Evolutionary conservation across 306 rosid species (phyloP), one percentile per base, ranked within the genome.

Genomic region (Argentina anserina): DNA sequence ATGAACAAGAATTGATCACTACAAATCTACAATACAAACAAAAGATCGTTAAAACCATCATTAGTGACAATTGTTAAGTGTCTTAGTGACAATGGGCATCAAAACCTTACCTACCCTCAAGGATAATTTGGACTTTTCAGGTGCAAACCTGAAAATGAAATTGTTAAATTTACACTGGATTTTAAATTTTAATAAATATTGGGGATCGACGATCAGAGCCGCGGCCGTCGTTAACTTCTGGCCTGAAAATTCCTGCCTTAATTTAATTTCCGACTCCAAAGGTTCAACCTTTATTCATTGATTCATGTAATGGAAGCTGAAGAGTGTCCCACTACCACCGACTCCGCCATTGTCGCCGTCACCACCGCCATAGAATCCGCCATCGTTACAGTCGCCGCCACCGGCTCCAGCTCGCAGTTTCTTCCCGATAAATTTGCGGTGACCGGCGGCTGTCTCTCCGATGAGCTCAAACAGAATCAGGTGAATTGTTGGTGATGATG

Each of bases 391-490:
- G 17, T 42, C 4, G 17, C n/a, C 7, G 18, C n/a, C n/a, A 5
- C n/a, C 50, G 36, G 36, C 36, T 33, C 36, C 36, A 33, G 4
- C 36, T 5, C 36, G 5, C 36, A 3, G 36, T 33, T 5, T 33
- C 36, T 5, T 3, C 4, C 26, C 20, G 90, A 76, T 79, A 85
- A 75, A 15, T 60, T 80, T 7, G 85, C 75, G 56, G 86, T 58
- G 55, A 40, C 79, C 28, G 58, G 12, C 20, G 83, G 41, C 61
- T 86, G 75, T 47, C 87, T 92, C 63, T 70, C 82, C 42, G 95
- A 88, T 52, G 97, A 94, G 81, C 89, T 94, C 68, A 91, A 91
- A 77, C 82, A 74, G 47, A 91, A 78, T 20, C n/a, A 17, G 50
- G 50, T 46, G 7, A 45, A 2, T 42, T 42, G 46, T 42, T 42